Evolutionary conservation across 2,329 filamentous ascomycete genomes (phyloP), one percentile per base, ranked within the genome.

Genomic region (Diaporthe eres): DNA sequence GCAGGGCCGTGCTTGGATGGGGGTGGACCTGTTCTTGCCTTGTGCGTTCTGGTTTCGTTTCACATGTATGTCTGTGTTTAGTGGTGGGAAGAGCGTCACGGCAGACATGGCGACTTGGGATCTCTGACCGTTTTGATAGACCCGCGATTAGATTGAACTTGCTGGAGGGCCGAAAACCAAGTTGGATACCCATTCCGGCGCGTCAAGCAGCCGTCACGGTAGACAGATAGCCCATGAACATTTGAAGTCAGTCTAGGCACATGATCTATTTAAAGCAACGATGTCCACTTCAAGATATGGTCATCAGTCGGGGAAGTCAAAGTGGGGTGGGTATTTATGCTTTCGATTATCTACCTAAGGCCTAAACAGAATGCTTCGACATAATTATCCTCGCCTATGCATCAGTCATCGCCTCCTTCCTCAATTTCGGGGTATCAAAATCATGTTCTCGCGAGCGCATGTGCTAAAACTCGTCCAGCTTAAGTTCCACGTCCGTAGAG

Each of bases 371-470:
- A 55, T 31, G 49, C 47, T 70, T 13, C 28, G 42, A 49, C 19
- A 17, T 22, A 17, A 13, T 6, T 2, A 3, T 49, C 42, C 42
- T 34, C 19, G 42, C 61, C 28, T n/a, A 42, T 34, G 47, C 22
- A 53, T 19, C 19, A 25, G 13, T 42, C 13, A 17, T 15, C 34
- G 8, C 34, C 8, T 19, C 44, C 49, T 17, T 68, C 17, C 25
- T 49, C 37, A 44, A 57, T 70, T 31, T 47, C 17, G 15, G 25
- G 73, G 75, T 77, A 77, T 77, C 75, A 77, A 75, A 77, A 47
- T 63, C 53, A 71, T 17, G 12, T 57, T 61, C 58, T 39, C 60
- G 39, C 60, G 3, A 31, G 37, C 22, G 37, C 39, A 42, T 13
- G 28, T 37, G 39, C 57, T 47, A 31, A 25, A 42, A 28, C 51